phyloP scores from a whole-genome alignment of 768 basidiomycete genomes.

The Tricholoma flavovirens region DNA sequence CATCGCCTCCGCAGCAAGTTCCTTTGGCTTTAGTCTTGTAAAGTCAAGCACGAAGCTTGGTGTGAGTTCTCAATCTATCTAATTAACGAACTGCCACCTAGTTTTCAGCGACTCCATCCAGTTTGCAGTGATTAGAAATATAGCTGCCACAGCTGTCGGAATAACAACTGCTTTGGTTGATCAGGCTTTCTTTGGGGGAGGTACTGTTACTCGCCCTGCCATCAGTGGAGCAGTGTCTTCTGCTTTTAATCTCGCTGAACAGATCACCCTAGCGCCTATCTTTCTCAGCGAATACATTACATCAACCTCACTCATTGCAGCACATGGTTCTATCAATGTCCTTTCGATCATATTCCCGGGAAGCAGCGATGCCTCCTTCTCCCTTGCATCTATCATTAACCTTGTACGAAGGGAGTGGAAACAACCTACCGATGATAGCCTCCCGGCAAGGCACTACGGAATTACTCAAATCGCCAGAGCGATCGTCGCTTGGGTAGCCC shows the following conservation, averaged over 20 bases:
- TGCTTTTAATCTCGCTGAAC: slow-evolving; percentile 62
- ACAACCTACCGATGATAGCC: slow-evolving; percentile 44
- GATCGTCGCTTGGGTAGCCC: slow-evolving; percentile 72
- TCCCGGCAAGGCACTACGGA: slow-evolving; percentile 57
- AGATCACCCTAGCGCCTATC: slow-evolving; percentile 69
- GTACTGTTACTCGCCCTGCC: slow-evolving; percentile 49
- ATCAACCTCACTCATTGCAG: slow-evolving; percentile 67
- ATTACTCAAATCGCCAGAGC: slow-evolving; percentile 63
- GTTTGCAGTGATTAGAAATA: slow-evolving; percentile 64
- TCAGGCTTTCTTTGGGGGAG: slow-evolving; percentile 60
- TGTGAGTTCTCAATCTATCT: slow-evolving; percentile 34
- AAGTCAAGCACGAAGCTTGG: slow-evolving; percentile 66
- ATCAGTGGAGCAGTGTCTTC: slow-evolving; percentile 54
- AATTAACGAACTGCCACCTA: too few species aligned
- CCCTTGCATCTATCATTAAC: slow-evolving; percentile 70
- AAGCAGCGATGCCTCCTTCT: slow-evolving; percentile 76
- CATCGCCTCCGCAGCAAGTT: slow-evolving; percentile 55
- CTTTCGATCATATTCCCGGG: slow-evolving; percentile 69
- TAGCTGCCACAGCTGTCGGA: slow-evolving; percentile 54
- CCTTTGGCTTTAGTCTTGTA: slow-evolving; percentile 62
- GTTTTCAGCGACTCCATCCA: slow-evolving; percentile 21
- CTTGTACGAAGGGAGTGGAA: slow-evolving; percentile 79
- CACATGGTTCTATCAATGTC: slow-evolving; percentile 69
- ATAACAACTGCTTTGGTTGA: slow-evolving; percentile 58
- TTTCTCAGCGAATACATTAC: slow-evolving; percentile 72